A percentile compares a stretch with the other conserved stretches of the same genome.
phyloP scores from a whole-genome alignment of 2,329 filamentous ascomycete genomes.

The Cercospora beticola region DNA sequence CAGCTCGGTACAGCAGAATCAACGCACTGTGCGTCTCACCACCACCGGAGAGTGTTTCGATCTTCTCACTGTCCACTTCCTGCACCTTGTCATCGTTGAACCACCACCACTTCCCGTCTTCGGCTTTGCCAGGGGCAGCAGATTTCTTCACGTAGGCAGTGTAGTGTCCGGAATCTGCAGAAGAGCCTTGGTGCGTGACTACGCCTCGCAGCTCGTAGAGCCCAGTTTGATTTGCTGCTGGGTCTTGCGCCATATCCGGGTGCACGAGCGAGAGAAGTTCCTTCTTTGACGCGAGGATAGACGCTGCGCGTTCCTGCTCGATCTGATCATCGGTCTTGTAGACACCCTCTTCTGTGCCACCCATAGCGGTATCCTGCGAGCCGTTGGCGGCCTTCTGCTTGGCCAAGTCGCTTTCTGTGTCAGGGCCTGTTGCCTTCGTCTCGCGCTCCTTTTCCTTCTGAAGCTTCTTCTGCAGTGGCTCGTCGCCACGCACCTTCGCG shows the following conservation, averaged over 20 bases:
- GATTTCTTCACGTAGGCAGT: constrained; percentile 97
- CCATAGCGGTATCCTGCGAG: constrained; percentile 70
- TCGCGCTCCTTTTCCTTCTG: constrained; percentile 63
- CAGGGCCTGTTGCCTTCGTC: constrained; percentile 35
- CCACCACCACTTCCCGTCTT: constrained; percentile 99
- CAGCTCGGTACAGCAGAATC: constrained; percentile 74
- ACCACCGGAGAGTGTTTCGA: constrained; percentile 83
- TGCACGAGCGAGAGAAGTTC: constrained; percentile 79
- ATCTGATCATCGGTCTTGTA: constrained; percentile 95
- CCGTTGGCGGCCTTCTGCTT: constrained; percentile 48
- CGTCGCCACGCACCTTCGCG: constrained; percentile 42
- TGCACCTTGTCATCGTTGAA: constrained; percentile 98
- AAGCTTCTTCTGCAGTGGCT: constrained; percentile 86
- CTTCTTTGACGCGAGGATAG: constrained; percentile 78
- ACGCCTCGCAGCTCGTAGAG: constrained; percentile 93
- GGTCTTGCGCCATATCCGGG: constrained; percentile 70
- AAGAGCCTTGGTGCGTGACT: constrained; percentile 93
- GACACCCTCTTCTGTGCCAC: constrained; percentile 68
- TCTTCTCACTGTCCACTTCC: constrained; percentile 88
- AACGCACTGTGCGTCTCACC: constrained; percentile 78
- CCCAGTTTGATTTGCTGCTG: constrained; percentile 86
- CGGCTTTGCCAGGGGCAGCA: constrained; percentile 75
- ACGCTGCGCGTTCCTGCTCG: constrained; percentile 76
- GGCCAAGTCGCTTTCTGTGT: constrained; percentile 45
- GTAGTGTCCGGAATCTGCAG: constrained; percentile 96